phyloP scores from a whole-genome alignment of 73 alveolate species.

The Stentor roeselii region DNA sequence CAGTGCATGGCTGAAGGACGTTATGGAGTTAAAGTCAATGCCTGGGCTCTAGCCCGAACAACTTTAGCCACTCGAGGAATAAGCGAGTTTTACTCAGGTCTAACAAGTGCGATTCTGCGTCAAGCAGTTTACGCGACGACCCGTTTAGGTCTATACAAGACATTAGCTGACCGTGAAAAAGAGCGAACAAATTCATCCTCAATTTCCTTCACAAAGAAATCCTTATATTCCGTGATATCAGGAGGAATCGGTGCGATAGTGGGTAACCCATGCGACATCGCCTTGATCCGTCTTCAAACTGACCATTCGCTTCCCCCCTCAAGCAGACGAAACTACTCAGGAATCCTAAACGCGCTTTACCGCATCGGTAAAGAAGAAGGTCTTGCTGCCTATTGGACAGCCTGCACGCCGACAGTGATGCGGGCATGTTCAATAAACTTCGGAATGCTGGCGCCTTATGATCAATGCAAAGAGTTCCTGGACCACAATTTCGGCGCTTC shows the following conservation, averaged over 20 bases:
- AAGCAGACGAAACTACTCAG: conserved; percentile 72
- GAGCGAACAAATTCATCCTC: conserved; percentile 33
- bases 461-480: conserved; percentile 68
- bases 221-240: conserved; percentile 54
- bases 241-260: conserved; percentile 79
- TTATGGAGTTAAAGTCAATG: conserved; percentile 42
- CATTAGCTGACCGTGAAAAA: conserved; percentile 50
- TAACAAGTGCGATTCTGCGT: conserved; percentile 73
- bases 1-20: conserved; percentile 68
- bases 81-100: conserved; percentile 57
- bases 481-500: conserved; percentile 33
- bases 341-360: conserved; percentile 64
- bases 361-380: conserved; percentile 87
- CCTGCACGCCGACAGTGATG: conserved; percentile 74
- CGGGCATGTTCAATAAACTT: conserved; percentile 77
- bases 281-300: conserved; percentile 70
- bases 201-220: conserved; percentile 49
- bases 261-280: conserved; percentile 86
- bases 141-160: conserved; percentile 64
- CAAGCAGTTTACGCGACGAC: conserved; percentile 76
- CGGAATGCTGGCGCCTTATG: conserved; percentile 81
- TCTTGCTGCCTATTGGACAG: conserved; percentile 69
- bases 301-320: conserved; percentile 71
- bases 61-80: conserved; percentile 56
- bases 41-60: conserved; percentile 63